A percentile compares a stretch with the other conserved stretches of the same genome.
These are phyloP conservation scores for Melaleuca alternifolia DNA, from an alignment of 345 rosid species.

Conservation along the genomic window DNA sequence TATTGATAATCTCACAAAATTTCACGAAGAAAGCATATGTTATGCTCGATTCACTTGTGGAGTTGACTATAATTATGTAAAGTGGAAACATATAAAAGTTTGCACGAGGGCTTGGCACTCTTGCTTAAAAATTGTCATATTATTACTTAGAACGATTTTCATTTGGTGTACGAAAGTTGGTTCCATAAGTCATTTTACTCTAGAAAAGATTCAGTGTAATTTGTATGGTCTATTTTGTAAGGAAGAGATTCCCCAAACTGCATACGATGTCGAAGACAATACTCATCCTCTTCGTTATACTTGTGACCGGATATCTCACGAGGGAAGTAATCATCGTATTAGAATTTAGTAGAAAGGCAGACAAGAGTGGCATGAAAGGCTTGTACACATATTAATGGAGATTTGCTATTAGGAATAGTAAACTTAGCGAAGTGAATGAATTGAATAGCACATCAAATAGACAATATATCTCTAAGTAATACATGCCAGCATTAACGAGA, in stretches of 20 bases:
- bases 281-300: background rate
- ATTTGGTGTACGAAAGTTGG: fast-evolving
- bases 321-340: background rate
- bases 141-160: background rate
- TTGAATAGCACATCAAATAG: background rate
- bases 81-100: background rate
- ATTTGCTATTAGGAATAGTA: background rate
- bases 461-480: background rate
- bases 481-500: background rate
- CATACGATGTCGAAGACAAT: background rate
- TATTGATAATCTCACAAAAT: too few relatives aligned
- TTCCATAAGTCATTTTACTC: background rate
- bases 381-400: background rate
- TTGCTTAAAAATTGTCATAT: background rate
- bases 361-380: background rate
- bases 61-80: too few relatives aligned
- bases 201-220: background rate
- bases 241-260: background rate
- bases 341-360: background rate
- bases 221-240: background rate
- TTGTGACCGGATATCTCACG: background rate
- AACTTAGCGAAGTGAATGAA: background rate
- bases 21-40: too few relatives aligned
- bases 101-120: background rate
- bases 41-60: too few relatives aligned